Conservation (phyloP, 192 early-diverging fungal species). For the Pilaira anomala region DNA sequence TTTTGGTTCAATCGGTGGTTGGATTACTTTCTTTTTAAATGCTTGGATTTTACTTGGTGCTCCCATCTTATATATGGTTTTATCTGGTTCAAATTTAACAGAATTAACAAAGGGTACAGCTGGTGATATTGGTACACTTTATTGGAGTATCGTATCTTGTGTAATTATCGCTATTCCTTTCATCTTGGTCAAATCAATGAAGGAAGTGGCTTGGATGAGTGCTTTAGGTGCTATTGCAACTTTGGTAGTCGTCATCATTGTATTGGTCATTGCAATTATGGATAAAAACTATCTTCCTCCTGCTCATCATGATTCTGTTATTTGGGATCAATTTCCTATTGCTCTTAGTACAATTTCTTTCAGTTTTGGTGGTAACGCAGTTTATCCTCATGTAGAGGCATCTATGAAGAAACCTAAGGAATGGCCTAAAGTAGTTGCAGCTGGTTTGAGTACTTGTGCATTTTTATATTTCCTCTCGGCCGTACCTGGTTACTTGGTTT, state of each 20-base stretch:
- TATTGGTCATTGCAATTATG: conserved; percentile 56
- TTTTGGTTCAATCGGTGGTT: conserved; percentile 63
- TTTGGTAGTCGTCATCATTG: conserved; percentile 66
- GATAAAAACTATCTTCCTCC: conserved; percentile 34
- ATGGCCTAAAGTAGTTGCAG: conserved; percentile 67
- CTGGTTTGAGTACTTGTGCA: conserved; percentile 63
- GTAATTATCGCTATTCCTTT: conserved; percentile 66
- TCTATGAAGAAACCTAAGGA: conserved; percentile 69
- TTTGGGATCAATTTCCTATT: conserved; percentile 67
- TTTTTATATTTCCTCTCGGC: conserved; percentile 68
- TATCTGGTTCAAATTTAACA: conserved; percentile 72
- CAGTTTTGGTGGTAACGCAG: conserved; percentile 72
- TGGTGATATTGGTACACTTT: conserved; percentile 40
- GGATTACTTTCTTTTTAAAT: conserved; percentile 65
- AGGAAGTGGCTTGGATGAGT: conserved; percentile 76
- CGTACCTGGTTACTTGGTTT: conserved; percentile 69
- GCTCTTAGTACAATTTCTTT: conserved; percentile 80
- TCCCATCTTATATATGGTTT: conserved; percentile 67
- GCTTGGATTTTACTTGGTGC: conserved; percentile 70
- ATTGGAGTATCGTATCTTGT: conserved; percentile 67
- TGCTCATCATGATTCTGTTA: conserved; percentile 49
- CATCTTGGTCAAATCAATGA: conserved; percentile 70
- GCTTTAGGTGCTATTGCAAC: conserved; percentile 75
- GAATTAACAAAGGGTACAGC: conserved; percentile 44
- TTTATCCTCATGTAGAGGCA: conserved; percentile 81